phyloP scores from a whole-genome alignment of 352 stramenopile genomes.

The Pilasporangium apinafurcum region DNA sequence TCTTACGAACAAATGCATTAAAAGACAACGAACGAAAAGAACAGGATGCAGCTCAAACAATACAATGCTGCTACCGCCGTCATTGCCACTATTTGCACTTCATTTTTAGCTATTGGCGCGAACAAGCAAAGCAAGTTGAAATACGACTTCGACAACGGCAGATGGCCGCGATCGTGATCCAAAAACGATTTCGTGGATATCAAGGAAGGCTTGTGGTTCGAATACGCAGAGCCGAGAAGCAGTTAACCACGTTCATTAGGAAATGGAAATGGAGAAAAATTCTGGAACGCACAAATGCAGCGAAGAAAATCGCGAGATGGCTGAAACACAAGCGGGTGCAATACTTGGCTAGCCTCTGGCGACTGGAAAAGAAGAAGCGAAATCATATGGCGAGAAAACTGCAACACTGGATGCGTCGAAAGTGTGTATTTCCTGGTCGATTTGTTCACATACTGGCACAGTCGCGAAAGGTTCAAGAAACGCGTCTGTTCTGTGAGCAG shows the following conservation, averaged over 20 bases:
- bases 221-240: slow-evolving; percentile 13
- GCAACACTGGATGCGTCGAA: slow-evolving; percentile 18
- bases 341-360: slow-evolving; percentile 26
- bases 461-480: slow-evolving; percentile 20
- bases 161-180: slow-evolving; percentile 25
- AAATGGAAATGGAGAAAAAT: slow-evolving; percentile 28
- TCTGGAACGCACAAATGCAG: slow-evolving; percentile 10
- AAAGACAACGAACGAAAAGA: not conserved
- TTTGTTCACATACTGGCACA: slow-evolving; percentile 9
- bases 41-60: not conserved
- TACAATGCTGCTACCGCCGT: slow-evolving; percentile 24
- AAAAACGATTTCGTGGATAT: slow-evolving; percentile 21
- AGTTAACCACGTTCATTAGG: slow-evolving; percentile 17
- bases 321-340: slow-evolving; percentile 24
- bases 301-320: slow-evolving; percentile 27
- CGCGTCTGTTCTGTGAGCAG: slow-evolving; percentile 20
- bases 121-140: slow-evolving; percentile 23
- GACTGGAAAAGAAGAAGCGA: slow-evolving; percentile 16
- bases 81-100: slow-evolving; percentile 10
- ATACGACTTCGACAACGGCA: slow-evolving; percentile 11
- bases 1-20: not conserved
- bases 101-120: slow-evolving; percentile 12
- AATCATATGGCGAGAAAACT: slow-evolving; percentile 13
- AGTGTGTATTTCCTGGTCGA: slow-evolving; percentile 13
- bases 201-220: slow-evolving; percentile 13